Base-by-base conservation (phyloP, 2,329 filamentous ascomycete species). In the Calonectria naviculata region DNA sequence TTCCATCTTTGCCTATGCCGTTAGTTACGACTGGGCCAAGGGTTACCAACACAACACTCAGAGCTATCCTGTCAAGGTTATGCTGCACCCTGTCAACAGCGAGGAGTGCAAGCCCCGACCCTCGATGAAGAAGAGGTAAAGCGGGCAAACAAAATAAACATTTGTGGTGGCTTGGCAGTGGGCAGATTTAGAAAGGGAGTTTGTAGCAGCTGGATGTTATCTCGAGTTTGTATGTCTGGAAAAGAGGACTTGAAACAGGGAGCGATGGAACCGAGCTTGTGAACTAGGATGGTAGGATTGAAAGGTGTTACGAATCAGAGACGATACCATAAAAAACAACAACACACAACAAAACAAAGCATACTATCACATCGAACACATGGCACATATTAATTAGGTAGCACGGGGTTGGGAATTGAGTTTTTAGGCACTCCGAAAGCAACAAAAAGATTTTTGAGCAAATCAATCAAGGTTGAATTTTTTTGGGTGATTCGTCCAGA, bases 11-110 rank as follows among this genome's bases (percentile, higher is more conserved):
- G 94, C 94, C 19, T 97, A 97, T 78, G 95, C 95, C 29, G 91
- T 98, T 58, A 95, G 95, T 81, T 99, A 99, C 83, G 97, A 99
- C 85, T 99, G 97, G 97, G 95, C 93, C 85, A 98, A 99, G 87
- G 97, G 97, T 19, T 98, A 96, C 85, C 91, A 93, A 74, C 90
- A 88, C 75, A 98, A 98, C 84, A 97, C 87, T 29, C 91, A 91
- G 68, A 89, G 89, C 75, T 91, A 91, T 71, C 91, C 93, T 10
- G 93, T 91, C 83, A 97, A 97, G 86, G 92, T 97, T 65, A 95
- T 95, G 92, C 87, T 97, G 81, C 94, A 97, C 81, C 92, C 94
- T 1, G 90, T 97, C 15, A 86, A 86, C 73, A 83, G 83, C 44
- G 89, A 91, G 66, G 89, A 91, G 81, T 91, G 89, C 84, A 91